phyloP scores from a whole-genome alignment of 2,329 filamentous ascomycete genomes.

The Drechslera avenae region DNA sequence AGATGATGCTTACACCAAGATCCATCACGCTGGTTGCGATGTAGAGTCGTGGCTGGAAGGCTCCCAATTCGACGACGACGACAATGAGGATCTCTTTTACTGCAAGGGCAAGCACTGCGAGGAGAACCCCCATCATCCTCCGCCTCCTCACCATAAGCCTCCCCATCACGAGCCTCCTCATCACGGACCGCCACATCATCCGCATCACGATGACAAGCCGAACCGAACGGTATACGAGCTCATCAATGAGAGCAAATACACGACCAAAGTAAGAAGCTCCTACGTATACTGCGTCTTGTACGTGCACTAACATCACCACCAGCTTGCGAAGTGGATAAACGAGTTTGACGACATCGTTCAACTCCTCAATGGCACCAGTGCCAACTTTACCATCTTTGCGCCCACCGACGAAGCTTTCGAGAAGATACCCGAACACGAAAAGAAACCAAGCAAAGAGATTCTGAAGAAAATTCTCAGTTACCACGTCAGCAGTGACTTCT shows the following conservation, averaged over 20 bases:
- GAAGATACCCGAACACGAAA: slow-evolving; percentile 58
- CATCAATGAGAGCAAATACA: slow-evolving; percentile 76
- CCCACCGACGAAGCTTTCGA: slow-evolving; percentile 79
- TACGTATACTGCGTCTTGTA: no score
- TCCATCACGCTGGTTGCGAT: slow-evolving; percentile 53
- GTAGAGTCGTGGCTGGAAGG: slow-evolving; percentile 55
- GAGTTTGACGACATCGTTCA: slow-evolving; percentile 73
- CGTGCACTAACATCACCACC: no score
- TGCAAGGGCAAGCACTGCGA: slow-evolving; percentile 18
- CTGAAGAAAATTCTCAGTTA: slow-evolving; percentile 74
- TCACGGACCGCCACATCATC: slow-evolving; percentile 46
- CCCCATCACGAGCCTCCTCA: slow-evolving; percentile 35
- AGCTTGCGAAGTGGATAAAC: slow-evolving; percentile 73
- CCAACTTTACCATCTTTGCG: slow-evolving; percentile 81
- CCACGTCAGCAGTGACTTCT: slow-evolving; percentile 72
- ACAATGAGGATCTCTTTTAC: no score
- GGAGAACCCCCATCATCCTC: slow-evolving; percentile 37
- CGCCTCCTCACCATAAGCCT: slow-evolving; percentile 12
- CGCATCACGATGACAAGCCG: slow-evolving; percentile 50
- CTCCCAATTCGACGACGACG: slow-evolving; percentile 37
- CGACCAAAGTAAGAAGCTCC: slow-evolving; percentile 57
- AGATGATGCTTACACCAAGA: slow-evolving; percentile 47
- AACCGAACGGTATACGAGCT: slow-evolving; percentile 81
- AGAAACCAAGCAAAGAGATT: slow-evolving; percentile 68
- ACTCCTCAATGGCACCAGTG: slow-evolving; percentile 72